Conservation (phyloP, 257 asterid genomes). For the Knoxia roxburghii region DNA sequence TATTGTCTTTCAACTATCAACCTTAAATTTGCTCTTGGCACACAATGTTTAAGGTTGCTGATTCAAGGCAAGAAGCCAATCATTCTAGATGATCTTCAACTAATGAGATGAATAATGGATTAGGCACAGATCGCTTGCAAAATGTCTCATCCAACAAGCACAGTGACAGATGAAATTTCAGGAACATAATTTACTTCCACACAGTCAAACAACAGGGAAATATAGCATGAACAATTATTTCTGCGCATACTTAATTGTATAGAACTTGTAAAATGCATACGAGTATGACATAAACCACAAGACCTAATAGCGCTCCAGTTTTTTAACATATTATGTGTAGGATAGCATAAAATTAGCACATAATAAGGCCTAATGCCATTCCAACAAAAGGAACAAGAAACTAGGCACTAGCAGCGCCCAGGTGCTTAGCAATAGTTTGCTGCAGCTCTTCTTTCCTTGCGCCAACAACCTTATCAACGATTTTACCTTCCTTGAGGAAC, state of each 20-base stretch:
- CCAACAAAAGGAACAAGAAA: not conserved
- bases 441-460: constrained; percentile 87
- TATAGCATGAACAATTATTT: not conserved
- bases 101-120: too few relatives aligned
- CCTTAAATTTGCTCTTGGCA: not conserved
- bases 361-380: not conserved
- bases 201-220: not conserved
- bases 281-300: not conserved
- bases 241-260: not conserved
- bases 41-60: not conserved
- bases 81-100: too few relatives aligned
- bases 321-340: too few relatives aligned
- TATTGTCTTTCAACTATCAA: too few relatives aligned
- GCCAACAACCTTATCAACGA: constrained; percentile 67
- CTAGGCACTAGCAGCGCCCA: constrained; percentile 14
- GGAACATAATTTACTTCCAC: too few relatives aligned
- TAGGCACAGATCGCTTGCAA: too few relatives aligned
- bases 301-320: not conserved
- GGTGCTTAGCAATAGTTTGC: constrained; percentile 54
- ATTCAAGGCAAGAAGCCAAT: not conserved
- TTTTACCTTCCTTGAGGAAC: constrained; percentile 67
- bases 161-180: too few relatives aligned
- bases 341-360: not conserved
- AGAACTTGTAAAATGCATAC: constrained; percentile 1
- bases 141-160: not conserved